Evolutionary conservation across 1,284 basidiomycete genomes (phyloP), one percentile per base, ranked within the genome.

Genomic region (Termitomyces sp.): DNA sequence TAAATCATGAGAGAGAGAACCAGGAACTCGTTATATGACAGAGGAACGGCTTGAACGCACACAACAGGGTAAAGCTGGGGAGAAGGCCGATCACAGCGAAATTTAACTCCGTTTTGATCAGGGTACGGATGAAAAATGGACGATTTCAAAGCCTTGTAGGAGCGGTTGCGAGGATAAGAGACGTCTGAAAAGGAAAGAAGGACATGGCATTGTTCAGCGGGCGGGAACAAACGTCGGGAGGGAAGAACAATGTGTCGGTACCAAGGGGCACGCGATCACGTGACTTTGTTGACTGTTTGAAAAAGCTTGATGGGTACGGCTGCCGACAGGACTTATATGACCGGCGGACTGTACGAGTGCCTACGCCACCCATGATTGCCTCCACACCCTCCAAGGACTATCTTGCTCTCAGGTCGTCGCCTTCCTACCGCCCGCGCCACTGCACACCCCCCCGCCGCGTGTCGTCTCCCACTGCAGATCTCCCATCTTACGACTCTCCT

Each of bases 401-500:
- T 62, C 49, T 64, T 13, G 61, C 70, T 43, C 66, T 68, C 57
- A 65, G 64, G 70, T 50, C 79, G 70, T 66, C 75, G 77, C 38
- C 66, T 61, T 31, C 73, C 66, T 79, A 70, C 65, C 75, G 77
- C 28, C 65, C 63, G 21, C 73, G 67, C 64, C 73, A 72, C 61
- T 71, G 57, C 55, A 72, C 71, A 41, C 72, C 70, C 4, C 67
- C 70, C 34, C 57, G 66, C 39, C 70, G 58, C 54, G 55, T 66
- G 45, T 62, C 67, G 42, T 62, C 67, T 44, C 61, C 65, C 30
- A 49, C 51, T 12, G 21, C 52, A 12, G 53, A 57, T 41, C 46
- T 55, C 12, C 58, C 61, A 28, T 60, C 70, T 45, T 80, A 73
- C 61, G 75, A 78, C 63, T 76, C 80, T 38, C 77, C 82, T 46